Conservation (phyloP, 768 basidiomycete species). For the Rhizopogon vinicolor region DNA sequence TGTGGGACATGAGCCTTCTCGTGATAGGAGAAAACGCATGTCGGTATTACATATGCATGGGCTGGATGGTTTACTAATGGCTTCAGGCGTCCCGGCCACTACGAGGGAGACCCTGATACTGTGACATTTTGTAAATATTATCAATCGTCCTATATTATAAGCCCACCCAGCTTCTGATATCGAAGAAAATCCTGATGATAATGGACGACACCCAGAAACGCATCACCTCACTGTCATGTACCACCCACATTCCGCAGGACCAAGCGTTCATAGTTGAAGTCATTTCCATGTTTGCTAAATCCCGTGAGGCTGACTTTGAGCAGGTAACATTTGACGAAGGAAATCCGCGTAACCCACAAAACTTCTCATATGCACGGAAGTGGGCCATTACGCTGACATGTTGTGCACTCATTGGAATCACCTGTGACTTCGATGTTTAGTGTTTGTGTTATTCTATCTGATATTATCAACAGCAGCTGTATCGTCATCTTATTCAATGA, state of each 20-base stretch:
- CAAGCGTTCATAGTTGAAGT: neutral
- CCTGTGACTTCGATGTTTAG: slow-evolving; percentile 6
- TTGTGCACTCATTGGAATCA: slow-evolving; percentile 20
- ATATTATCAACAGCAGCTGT: slow-evolving; percentile 35
- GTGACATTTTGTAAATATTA: neutral
- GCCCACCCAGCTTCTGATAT: neutral
- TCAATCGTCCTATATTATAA: neutral
- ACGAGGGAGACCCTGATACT: neutral
- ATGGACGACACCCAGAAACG: neutral
- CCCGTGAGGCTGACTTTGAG: neutral
- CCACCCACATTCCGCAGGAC: neutral
- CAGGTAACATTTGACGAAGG: slow-evolving; percentile 36
- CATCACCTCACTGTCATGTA: neutral
- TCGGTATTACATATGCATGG: neutral
- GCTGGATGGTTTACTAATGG: neutral
- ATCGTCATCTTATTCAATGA: slow-evolving; percentile 48
- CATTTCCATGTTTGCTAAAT: neutral
- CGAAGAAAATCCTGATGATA: neutral
- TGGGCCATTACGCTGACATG: slow-evolving; percentile 32
- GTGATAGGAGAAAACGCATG: neutral
- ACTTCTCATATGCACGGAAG: slow-evolving; percentile 32
- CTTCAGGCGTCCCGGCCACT: neutral
- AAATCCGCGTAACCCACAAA: slow-evolving; percentile 35
- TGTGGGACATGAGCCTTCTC: neutral
- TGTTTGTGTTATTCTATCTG: neutral